A percentile compares a stretch with the other conserved stretches of the same genome.
Conservation (phyloP, 139 green algal species). For the Nannochloris sp. region DNA sequence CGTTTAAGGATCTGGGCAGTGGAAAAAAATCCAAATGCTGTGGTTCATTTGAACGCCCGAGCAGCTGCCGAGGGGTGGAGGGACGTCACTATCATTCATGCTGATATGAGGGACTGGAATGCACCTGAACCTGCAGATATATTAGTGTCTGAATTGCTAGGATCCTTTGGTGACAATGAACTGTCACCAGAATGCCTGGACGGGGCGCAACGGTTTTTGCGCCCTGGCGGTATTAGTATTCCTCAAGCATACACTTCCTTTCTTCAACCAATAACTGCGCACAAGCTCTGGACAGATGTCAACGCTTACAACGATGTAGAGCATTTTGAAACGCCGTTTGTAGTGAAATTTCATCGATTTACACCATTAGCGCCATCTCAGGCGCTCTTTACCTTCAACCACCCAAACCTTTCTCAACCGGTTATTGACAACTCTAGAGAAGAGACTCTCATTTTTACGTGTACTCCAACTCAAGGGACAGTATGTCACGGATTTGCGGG, state of each 20-base stretch:
- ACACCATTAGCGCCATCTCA: slow-evolving; percentile 24
- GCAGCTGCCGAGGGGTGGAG: slow-evolving; percentile 42
- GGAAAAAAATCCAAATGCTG: slow-evolving; percentile 98
- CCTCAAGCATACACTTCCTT: slow-evolving; percentile 70
- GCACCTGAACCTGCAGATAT: slow-evolving; percentile 79
- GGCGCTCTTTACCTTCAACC: slow-evolving; percentile 85
- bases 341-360: slow-evolving; percentile 82
- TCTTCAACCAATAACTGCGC: slow-evolving; percentile 66
- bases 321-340: slow-evolving; percentile 92
- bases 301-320: slow-evolving; percentile 70
- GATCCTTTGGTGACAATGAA: slow-evolving; percentile 98
- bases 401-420: slow-evolving; percentile 56
- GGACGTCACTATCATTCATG: slow-evolving; percentile 61
- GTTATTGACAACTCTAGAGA: slow-evolving; percentile 66
- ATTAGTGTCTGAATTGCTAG: slow-evolving; percentile 87
- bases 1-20: slow-evolving; percentile 82
- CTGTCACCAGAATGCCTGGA: slow-evolving; percentile 93
- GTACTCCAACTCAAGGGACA: neutral
- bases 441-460: slow-evolving; percentile 3
- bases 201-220: slow-evolving; percentile 83
- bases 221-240: slow-evolving; percentile 68
- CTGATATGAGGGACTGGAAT: slow-evolving; percentile 83
- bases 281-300: slow-evolving; percentile 79
- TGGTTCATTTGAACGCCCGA: slow-evolving; percentile 83
- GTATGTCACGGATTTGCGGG: slow-evolving; percentile 88